A percentile compares a stretch with the other conserved stretches of the same genome.
phyloP scores from a whole-genome alignment of 2,329 filamentous ascomycete genomes.

The Ophiostoma piceae region DNA sequence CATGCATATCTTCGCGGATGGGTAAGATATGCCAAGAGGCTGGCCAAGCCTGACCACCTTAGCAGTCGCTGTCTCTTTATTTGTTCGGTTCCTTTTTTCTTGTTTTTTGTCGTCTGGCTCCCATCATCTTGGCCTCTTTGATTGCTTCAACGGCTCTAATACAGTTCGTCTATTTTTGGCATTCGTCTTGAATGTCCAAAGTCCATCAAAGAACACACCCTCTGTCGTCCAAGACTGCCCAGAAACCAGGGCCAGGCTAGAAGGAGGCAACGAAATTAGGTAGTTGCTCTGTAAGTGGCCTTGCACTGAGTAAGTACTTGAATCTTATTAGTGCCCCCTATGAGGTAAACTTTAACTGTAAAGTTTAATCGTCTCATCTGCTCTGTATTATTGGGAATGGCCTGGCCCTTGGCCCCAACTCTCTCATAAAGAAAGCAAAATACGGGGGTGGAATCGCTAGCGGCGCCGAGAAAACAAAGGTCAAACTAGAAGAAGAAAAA shows the following conservation, averaged over 20 bases:
- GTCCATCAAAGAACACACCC: slow-evolving; percentile 5
- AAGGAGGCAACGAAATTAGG: slow-evolving; percentile 4
- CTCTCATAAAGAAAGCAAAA: neutral
- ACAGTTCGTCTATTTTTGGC: neutral
- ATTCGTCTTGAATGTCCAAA: neutral
- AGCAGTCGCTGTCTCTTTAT: neutral
- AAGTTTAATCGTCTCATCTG: neutral
- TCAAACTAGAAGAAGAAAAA: neutral
- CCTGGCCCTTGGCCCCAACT: neutral
- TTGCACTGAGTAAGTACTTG: too few species aligned
- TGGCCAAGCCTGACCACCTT: slow-evolving; percentile 6
- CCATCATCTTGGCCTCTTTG: neutral
- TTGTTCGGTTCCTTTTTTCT: neutral
- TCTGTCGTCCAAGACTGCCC: slow-evolving; percentile 5
- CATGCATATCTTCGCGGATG: slow-evolving; percentile 15
- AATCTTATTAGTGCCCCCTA: neutral
- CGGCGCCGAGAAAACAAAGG: slow-evolving; percentile 6
- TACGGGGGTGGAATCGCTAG: slow-evolving; percentile 10
- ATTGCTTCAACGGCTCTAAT: slow-evolving; percentile 6
- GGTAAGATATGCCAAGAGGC: slow-evolving; percentile 22
- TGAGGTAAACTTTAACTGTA: neutral
- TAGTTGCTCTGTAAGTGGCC: neutral
- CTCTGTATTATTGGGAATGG: neutral
- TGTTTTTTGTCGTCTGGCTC: neutral
- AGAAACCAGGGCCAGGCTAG: slow-evolving; percentile 3